Evolutionary conservation across 1,139 yeast genomes (phyloP), one percentile per base, ranked within the genome.

Genomic region (Candida buenavistaensis): DNA sequence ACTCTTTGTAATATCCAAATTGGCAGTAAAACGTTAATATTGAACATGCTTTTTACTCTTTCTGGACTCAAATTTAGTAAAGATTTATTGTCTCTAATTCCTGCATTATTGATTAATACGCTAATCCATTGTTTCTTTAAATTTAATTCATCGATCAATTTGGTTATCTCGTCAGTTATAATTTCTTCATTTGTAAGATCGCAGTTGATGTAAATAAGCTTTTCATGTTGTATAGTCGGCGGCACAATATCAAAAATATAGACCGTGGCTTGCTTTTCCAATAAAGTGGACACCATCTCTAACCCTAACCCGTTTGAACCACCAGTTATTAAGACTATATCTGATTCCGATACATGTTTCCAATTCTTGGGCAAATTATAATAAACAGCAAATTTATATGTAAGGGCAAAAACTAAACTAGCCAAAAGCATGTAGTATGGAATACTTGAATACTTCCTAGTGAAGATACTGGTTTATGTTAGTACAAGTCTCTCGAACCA

Each of bases 71-170:
- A 39, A 5, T 68, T 64, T 9, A 68, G 41, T 2, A 83, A 45
- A 1, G 70, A 47, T 27, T 68, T 65, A 38, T 58, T 57, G 30
- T 78, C 79, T 33, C 90, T 66, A 8, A 80, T 59, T 0, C 92
- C 96, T 1, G 95, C 96, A 54, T 86, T 87, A 51, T 84, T 83
- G 16, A 89, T 62, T 27, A 86, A 55, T 0, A 84, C 62, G 21
- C 80, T 71, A 2, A 84, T 60, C 14, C 50, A 44, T 2, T 62
- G 59, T 8, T 56, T 48, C n/a, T 47, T 37, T 1, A 37, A 22
- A 14, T 58, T 55, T 26, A 80, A 61, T 6, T 45, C 37, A 0
- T 47, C 37, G 3, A 69, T 47, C 1, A 68, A 55, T 1, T 41
- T 40, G 3, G 50, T 45, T 3, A 66, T 22, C 1, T 45, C 41